Evolutionary conservation across 2,329 filamentous ascomycete species (phyloP).

Genomic region (Penicillium brasilianum): DNA sequence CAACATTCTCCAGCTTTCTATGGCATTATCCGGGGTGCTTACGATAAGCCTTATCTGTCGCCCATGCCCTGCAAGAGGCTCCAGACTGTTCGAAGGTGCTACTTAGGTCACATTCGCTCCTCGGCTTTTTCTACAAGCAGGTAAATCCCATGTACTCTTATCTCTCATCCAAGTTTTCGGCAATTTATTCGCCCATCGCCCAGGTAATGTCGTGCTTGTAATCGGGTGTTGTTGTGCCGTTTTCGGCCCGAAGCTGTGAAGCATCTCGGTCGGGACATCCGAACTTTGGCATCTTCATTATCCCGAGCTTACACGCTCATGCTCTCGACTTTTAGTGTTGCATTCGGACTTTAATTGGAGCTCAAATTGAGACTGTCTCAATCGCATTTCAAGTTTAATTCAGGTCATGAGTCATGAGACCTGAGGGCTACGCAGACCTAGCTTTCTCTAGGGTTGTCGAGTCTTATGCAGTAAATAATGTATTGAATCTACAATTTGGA

Average conservation of each 20-base stretch:
- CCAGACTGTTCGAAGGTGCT: not conserved
- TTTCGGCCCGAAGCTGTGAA: constrained; percentile 4
- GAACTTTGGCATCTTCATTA: not conserved
- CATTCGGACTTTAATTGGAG: not conserved
- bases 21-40: not conserved
- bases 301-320: not conserved
- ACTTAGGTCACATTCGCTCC: not conserved
- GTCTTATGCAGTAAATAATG: too few relatives aligned
- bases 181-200: not conserved
- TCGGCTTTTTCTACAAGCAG: not conserved
- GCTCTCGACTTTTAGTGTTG: not conserved
- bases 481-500: not conserved
- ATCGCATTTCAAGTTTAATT: too few relatives aligned
- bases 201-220: not conserved
- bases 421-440: too few relatives aligned
- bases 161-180: not conserved
- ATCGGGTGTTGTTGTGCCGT: not conserved
- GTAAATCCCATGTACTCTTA: not conserved
- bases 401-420: too few relatives aligned
- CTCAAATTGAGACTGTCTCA: too few relatives aligned
- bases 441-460: not conserved
- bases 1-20: not conserved
- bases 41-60: not conserved
- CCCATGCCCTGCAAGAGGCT: not conserved
- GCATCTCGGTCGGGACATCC: not conserved